Conservation (phyloP, 768 basidiomycete species). For the Suillus alpinus region DNA sequence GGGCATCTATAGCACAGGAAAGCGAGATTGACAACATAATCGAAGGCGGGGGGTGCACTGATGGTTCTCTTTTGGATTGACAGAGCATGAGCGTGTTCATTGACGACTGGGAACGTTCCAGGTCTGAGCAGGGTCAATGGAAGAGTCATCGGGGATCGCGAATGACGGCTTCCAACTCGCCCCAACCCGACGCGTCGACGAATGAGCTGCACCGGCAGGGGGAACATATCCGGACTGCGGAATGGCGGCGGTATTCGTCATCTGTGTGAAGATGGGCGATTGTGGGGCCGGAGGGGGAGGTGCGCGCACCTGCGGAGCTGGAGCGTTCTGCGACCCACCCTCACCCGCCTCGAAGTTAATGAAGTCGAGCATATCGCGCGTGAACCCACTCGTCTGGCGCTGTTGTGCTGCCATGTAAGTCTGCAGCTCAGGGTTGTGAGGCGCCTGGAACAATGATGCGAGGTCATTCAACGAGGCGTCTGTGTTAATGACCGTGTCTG, state of each 20-base stretch:
- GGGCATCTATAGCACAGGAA: slow-evolving; percentile 1
- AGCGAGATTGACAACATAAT: slow-evolving; percentile 5
- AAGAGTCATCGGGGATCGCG: slow-evolving; percentile 15
- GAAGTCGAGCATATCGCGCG: slow-evolving; percentile 35
- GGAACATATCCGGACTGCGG: slow-evolving; percentile 40
- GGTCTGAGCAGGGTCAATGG: slow-evolving; percentile 30
- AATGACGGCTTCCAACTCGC: slow-evolving; percentile 44
- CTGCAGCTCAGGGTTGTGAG: slow-evolving; percentile 12
- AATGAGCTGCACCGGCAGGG: slow-evolving; percentile 50
- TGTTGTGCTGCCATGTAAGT: slow-evolving; percentile 13
- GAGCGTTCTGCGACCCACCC: slow-evolving; percentile 7
- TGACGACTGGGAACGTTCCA: slow-evolving; percentile 25
- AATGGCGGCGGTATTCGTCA: slow-evolving; percentile 18
- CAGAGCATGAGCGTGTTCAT: not conserved
- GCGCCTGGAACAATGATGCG: slow-evolving; percentile 18
- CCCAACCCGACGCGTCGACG: slow-evolving; percentile 51
- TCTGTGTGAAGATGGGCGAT: slow-evolving; percentile 25
- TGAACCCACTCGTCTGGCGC: slow-evolving; percentile 18
- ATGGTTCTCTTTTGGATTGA: slow-evolving; percentile 3
- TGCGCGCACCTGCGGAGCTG: slow-evolving; percentile 21
- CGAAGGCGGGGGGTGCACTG: slow-evolving; percentile 6
- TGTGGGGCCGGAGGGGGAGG: slow-evolving; percentile 14
- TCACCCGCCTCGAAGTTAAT: slow-evolving; percentile 35
- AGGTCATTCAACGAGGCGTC: slow-evolving; percentile 12
- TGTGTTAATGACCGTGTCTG: slow-evolving; percentile 9